Evolutionary conservation across 2,329 filamentous ascomycete species (phyloP).

Genomic region (Aureobasidium musti): DNA sequence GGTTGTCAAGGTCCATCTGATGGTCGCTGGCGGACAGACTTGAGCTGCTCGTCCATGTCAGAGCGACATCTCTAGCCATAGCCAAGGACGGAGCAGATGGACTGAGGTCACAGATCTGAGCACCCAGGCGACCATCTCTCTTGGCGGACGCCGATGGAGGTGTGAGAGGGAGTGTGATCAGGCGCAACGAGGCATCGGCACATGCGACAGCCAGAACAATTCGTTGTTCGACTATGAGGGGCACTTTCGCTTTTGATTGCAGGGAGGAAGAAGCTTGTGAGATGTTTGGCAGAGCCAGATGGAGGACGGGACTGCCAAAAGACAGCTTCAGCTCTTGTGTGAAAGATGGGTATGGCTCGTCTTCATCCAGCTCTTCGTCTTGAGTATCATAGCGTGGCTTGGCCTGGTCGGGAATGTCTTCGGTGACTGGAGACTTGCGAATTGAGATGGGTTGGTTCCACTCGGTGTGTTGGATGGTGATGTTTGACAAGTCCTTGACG

Average conservation of each 20-base stretch:
- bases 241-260: constrained; percentile 8
- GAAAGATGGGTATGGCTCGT: constrained; percentile 56
- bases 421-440: not conserved
- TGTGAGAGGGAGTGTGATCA: constrained; percentile 57
- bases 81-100: constrained; percentile 53
- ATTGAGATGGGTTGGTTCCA: constrained; percentile 21
- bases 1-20: constrained; percentile 23
- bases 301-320: constrained; percentile 56
- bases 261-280: constrained; percentile 33
- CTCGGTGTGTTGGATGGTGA: not conserved
- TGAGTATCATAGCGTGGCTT: constrained; percentile 46
- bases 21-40: constrained; percentile 20
- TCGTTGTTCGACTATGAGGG: constrained; percentile 45
- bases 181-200: constrained; percentile 57
- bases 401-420: constrained; percentile 11
- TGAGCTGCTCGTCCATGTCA: constrained; percentile 52
- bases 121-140: constrained; percentile 42
- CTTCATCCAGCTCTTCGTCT: constrained; percentile 60
- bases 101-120: constrained; percentile 53
- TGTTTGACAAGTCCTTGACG: constrained; percentile 5
- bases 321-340: constrained; percentile 58
- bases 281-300: constrained; percentile 53
- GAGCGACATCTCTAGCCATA: constrained; percentile 53
- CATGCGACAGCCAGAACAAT: constrained; percentile 60
- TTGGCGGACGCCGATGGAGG: constrained; percentile 52